Base-by-base conservation (phyloP, 768 basidiomycete genomes). In the Pholiota conissans region DNA sequence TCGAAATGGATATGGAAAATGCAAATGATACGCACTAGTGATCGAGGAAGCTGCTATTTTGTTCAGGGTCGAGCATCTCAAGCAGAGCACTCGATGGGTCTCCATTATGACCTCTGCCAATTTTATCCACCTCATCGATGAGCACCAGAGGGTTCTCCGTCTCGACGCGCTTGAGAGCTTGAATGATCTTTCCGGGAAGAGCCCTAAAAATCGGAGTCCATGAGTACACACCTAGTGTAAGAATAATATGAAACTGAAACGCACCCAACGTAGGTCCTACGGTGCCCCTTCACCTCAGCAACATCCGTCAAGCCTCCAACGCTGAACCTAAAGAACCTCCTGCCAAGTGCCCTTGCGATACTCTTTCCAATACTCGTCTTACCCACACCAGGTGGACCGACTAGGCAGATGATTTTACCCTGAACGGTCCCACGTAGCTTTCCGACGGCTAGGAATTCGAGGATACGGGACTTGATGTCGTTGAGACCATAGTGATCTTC, bases 201-300 rank as follows among this genome's bases (percentile, higher is more conserved):
- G 94, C 95, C 52, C 90, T 91, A 62, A 18, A 51, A 32, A 54
- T n/a, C n/a, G n/a, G 34, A 49, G 20, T 26, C 20, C 27, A 32
- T 42, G 37, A 16, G 58, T 35, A 30, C n/a, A n/a, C n/a, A n/a
- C n/a, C n/a, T n/a, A n/a, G n/a, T n/a, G n/a, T n/a, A n/a, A n/a
- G n/a, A n/a, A n/a, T n/a, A n/a, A n/a, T n/a, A n/a, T n/a, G n/a
- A n/a, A n/a, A n/a, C n/a, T n/a, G n/a, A 42, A 45, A 77, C 87
- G 42, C 56, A 91, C 88, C 91, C 93, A 52, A 95, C 93, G 68
- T 97, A 98, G n/a, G 96, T 99, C 69, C 97, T 78, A 65, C 97
- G 77, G 68, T 99, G 97, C 0, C 97, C 97, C 75, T 98, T 98
- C 68, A 99, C 98, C 81, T 98, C 97, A 55, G 97, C 97, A 0